Base-by-base conservation (phyloP, 2,329 filamentous ascomycete species). In the Mollisia scopiformis region DNA sequence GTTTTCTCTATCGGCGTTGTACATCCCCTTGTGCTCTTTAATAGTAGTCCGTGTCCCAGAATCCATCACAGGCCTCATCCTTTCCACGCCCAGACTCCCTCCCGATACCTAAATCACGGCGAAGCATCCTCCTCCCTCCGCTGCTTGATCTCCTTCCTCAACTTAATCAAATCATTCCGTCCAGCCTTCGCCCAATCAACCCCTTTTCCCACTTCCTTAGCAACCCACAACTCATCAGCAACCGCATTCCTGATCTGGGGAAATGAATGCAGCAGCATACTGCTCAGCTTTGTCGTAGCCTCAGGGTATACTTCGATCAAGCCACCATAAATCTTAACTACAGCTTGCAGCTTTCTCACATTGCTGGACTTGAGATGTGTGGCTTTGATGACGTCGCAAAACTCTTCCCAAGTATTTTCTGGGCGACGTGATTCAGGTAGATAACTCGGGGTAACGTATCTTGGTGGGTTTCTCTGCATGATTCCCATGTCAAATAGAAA, bases 301-400 rank as follows among this genome's bases (percentile, higher is more conserved):
- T 13, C 21, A 14, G 53, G 63, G 46, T 72, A 57, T 50, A 78
- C 70, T 2, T 74, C 73, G 3, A 86, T 85, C 27, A 97, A 76
- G 0, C 86, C 87, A 2, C 88, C 85, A 75, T 97, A 98, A 13
- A 95, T 84, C 69, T 88, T 89, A 62, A 96, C 79, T 23, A 91
- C 92, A 0, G 92, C 90, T 72, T 92, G 85, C 1, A 98, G 81
- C 74, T 95, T 94, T 54, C 88, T 85, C 46, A 97, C 85, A 73
- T 92, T 95, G 21, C 89, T 87, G 1, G 89, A 90, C 76, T 93
- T 94, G 78, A 90, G 93, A 65, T 93, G 90, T 0, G 90, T 84
- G 74, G 89, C 92, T 71, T 96, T 92, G 3, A 89, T 85, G 35
- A 87, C 80, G 6, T 87, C 79, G 61, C 93, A 92, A 2, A 97